Evolutionary conservation across 148 eudicot genomes (phyloP), one percentile per base, ranked within the genome.

Genomic region (Chenopodium album): DNA sequence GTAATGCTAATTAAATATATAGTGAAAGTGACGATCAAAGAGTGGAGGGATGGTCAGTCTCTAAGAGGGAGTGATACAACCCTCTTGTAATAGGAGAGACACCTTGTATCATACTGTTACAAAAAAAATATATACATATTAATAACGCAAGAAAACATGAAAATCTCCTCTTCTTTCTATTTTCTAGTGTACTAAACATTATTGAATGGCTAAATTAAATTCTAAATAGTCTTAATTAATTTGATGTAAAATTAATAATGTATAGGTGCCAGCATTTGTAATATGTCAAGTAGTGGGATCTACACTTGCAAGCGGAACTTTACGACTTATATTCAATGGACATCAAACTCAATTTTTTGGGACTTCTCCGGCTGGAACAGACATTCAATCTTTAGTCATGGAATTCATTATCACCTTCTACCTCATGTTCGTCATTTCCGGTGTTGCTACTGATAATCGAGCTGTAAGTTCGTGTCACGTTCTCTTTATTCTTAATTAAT

Each of bases 351-450:
- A 88, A 23, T 92, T 87, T 62, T 79, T 84, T 0, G 97, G 92
- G 47, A 85, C 92, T 4, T 32, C 70, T 10, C 97, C 92, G 0
- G 3, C 86, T 1, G 92, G 94, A 20, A 31, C 90, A 1, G 83
- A 91, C 20, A 63, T 90, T 6, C 97, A 90, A 82, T 91, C 97
- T 6, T 75, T 92, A 11, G 87, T 88, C 20, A 17, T 92, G 19
- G 97, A 92, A 66, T 91, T 92, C 76, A 87, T 92, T 1, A 87
- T 91, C 84, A 92, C 97, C 16, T 89, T 92, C 65, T 91, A 84
- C 78, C 97, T 92, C 83, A 91, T 92, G 97, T 92, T 92, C 65
- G 92, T 92, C 82, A 87, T 90, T 8, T 89, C 91, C 16, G 89
- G 88, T 2, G 91, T 92, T 2, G 90, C 92, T 83, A 90, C 97